Conservation (phyloP, 106 monocot species). For the Iris macrosiphon region DNA sequence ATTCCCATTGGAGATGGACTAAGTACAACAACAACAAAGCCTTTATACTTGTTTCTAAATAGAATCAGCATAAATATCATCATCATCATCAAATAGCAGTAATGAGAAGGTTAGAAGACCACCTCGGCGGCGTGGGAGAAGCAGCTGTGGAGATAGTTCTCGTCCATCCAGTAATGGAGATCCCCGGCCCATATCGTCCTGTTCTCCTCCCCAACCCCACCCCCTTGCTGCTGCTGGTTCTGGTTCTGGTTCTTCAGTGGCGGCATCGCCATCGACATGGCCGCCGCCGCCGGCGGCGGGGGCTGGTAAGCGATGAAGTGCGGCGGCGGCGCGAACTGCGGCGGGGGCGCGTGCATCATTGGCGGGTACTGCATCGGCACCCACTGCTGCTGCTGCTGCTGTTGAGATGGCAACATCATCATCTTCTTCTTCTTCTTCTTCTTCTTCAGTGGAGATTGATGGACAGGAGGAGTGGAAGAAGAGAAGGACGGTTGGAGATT, state of each 20-base stretch:
- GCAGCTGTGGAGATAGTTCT: constrained; percentile 63
- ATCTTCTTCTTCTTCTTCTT: not conserved
- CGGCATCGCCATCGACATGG: constrained; percentile 5
- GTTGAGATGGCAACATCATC: not conserved
- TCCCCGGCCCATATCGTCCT: constrained; percentile 77
- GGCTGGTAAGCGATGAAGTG: constrained; percentile 28
- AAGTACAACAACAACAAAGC: no score
- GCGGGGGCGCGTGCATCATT: constrained; percentile 19
- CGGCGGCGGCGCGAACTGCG: constrained; percentile 29
- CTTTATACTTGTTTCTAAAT: no score
- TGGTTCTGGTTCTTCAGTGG: constrained; percentile 8
- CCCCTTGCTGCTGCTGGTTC: no score
- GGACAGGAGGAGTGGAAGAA: not conserved
- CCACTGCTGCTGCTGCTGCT: constrained; percentile 31
- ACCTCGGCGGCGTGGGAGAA: constrained; percentile 72
- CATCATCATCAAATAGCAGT: no score
- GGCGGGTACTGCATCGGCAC: constrained; percentile 39
- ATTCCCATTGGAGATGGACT: no score
- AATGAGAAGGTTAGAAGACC: no score
- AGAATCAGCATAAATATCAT: no score
- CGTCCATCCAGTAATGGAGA: constrained; percentile 80
- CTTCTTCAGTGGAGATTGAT: constrained; percentile 7
- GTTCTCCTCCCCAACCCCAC: constrained; percentile 43
- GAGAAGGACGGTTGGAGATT: not conserved
- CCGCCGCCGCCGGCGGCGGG: constrained; percentile 10